phyloP scores from a whole-genome alignment of 345 rosid species.

The Brassica cretica region DNA sequence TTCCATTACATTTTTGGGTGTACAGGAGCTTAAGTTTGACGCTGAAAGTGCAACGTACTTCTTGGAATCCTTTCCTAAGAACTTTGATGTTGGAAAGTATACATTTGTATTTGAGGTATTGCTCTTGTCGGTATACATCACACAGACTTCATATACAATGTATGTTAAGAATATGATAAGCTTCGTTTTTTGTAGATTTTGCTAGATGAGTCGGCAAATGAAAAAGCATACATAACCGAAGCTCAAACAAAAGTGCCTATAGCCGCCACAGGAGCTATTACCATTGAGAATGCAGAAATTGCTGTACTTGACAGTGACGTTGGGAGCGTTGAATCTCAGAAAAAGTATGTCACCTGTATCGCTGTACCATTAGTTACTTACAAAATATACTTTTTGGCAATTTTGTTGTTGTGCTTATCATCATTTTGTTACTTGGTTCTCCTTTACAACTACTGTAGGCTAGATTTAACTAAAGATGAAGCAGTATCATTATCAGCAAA shows the following conservation, averaged over 20 bases:
- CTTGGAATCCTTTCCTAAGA: slow-evolving; percentile 58
- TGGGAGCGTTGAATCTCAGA: slow-evolving; percentile 72
- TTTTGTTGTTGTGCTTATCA: slow-evolving; percentile 10
- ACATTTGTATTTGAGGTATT: slow-evolving; percentile 83
- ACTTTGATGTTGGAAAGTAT: slow-evolving; percentile 80
- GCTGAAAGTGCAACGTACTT: slow-evolving; percentile 44
- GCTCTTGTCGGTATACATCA: slow-evolving; percentile 8
- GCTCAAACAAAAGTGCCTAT: slow-evolving; percentile 60
- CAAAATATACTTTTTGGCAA: not conserved
- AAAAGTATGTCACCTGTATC: slow-evolving; percentile 50
- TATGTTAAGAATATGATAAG: slow-evolving; percentile 4
- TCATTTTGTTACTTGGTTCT: slow-evolving; percentile 10
- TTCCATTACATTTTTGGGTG: slow-evolving; percentile 25
- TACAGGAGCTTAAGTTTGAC: slow-evolving; percentile 82
- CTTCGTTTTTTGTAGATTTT: slow-evolving; percentile 46
- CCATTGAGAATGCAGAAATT: slow-evolving; percentile 70
- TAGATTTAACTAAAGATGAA: slow-evolving; percentile 67
- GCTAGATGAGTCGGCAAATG: slow-evolving; percentile 63
- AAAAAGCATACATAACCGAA: slow-evolving; percentile 60
- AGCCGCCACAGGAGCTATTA: slow-evolving; percentile 60
- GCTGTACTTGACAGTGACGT: slow-evolving; percentile 82
- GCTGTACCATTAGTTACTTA: not conserved
- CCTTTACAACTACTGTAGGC: slow-evolving; percentile 44
- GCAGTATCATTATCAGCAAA: slow-evolving; percentile 75
- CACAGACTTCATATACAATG: slow-evolving; percentile 14